Evolutionary conservation across 75 land plant genomes (phyloP), one percentile per base, ranked within the genome.

Genomic region (Cunninghamia lanceolata): DNA sequence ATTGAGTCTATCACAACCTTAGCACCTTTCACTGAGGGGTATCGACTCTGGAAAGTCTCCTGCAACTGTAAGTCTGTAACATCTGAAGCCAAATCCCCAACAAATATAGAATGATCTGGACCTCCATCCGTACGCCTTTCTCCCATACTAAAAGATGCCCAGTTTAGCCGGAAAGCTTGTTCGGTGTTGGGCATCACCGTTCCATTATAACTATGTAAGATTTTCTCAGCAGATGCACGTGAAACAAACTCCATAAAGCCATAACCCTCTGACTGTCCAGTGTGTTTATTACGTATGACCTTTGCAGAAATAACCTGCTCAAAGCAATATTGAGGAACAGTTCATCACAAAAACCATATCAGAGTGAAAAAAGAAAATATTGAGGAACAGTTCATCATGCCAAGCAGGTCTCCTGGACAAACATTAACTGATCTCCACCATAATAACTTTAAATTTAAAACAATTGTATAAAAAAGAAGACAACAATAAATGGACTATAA

Each of bases 31-130:
- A 89, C 91, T 53, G 91, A 91, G 7, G 88, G 63, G 52, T 85
- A 91, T 43, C 84, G 56, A 54, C 74, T 83, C 32, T 84, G 54
- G 43, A 91, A 91, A 3, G 89, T 89, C 56, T 89, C 91, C 35
- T 87, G 89, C 82, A 91, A 68, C 36, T 85, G 35, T 40, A 21
- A 75, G 79, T 91, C 91, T 82, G 89, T 87, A 38, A 91, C 92
- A 85, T 91, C 92, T 63, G 91, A 50, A 45, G 87, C 90, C 39
- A 91, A 83, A 85, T 89, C 92, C 59, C 92, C 91, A 16, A 91
- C 92, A 87, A 91, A 89, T 21, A 91, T 89, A n/a, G 92, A 87
- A 76, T 75, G 85, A 84, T 91, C 91, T 85, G 91, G 84, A n/a
- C 92, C 91, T 34, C 46, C 87, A 77, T 89, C 86, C 10, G 36